Evolutionary conservation across 2,329 filamentous ascomycete species (phyloP), one percentile per base, ranked within the genome.

Genomic region (Macrophomina phaseolina): DNA sequence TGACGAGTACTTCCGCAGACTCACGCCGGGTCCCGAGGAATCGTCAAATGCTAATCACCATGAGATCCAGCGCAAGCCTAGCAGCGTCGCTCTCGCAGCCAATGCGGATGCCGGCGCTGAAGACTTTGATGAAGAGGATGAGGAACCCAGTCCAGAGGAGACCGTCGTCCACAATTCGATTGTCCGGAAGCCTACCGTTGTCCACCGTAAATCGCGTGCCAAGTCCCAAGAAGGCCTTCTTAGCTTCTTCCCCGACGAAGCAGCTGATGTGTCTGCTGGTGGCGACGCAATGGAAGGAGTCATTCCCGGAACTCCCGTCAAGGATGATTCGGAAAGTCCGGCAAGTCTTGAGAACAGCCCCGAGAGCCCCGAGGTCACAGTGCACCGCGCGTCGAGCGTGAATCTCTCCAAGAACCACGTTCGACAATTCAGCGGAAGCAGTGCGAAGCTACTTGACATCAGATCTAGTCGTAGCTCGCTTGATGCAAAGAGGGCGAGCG

Each of bases 361-460:
- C 5, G 64, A 80, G 62, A 72, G 58, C 6, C 58, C 58, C 16
- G 58, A 62, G 18, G 58, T 49, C 38, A 62, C 58, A n/a, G 42
- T 89, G 34, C 86, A 89, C 71, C 88, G 90, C 71, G 91, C 92
- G 34, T 89, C 84, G 62, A 94, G 90, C 77, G 82, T 94, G 67
- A 87, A 90, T 68, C 82, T 91, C 60, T 86, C 87, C 67, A 87
- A 84, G 72, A 83, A 85, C 9, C 91, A 94, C 71, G 86, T 83
- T 23, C 85, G 90, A 64, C 90, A 90, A 69, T 89, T 93, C 73
- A 94, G 91, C 73, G 90, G 91, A 52, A 91, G 91, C 60, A 94
- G 90, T 73, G 91, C 91, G 11, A 91, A 88, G 77, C 79, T 94
- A 62, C 80, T 95, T 60, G 89, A 93, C 60, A 83, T 94, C 64